phyloP scores from a whole-genome alignment of 805 yeast species.

The Cyberlindnera euphorbiiphila region DNA sequence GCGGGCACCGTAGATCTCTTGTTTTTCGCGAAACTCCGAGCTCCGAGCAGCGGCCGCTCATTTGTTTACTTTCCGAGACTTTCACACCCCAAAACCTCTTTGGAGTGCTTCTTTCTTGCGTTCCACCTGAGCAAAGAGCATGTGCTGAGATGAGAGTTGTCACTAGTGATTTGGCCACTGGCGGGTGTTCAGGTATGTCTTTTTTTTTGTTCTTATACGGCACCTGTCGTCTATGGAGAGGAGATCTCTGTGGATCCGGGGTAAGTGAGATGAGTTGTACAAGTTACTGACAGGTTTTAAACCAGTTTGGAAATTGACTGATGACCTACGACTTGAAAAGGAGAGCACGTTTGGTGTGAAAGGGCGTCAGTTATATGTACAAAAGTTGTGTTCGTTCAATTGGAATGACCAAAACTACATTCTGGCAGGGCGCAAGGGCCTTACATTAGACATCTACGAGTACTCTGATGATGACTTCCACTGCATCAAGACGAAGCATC shows the following conservation, averaged over 20 bases:
- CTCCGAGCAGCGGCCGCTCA: no score
- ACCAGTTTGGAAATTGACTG: conserved; percentile 12
- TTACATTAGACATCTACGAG: conserved; percentile 17
- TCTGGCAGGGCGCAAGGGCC: conserved; percentile 20
- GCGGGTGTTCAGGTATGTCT: conserved; percentile 14
- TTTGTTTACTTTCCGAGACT: neutral
- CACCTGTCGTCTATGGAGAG: neutral
- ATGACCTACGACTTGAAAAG: conserved; percentile 8
- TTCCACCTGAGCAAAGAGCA: neutral
- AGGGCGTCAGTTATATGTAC: conserved; percentile 15
- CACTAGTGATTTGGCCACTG: conserved; percentile 12
- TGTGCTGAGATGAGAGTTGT: conserved; percentile 6
- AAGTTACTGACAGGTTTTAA: neutral
- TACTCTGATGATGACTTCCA: conserved; percentile 9
- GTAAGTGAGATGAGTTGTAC: conserved; percentile 1
- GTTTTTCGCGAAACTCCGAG: neutral
- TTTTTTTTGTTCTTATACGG: neutral
- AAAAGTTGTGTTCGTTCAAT: conserved; percentile 14
- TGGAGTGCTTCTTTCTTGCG: neutral
- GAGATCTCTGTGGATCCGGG: conserved; percentile 5
- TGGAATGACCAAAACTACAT: conserved; percentile 6
- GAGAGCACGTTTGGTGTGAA: conserved; percentile 8
- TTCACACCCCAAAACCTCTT: conserved; percentile 1
- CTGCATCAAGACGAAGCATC: conserved; percentile 14
- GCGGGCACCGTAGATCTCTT: no score